phyloP scores from a whole-genome alignment of 2,329 filamentous ascomycete genomes.

The Epichloe uncinata region DNA sequence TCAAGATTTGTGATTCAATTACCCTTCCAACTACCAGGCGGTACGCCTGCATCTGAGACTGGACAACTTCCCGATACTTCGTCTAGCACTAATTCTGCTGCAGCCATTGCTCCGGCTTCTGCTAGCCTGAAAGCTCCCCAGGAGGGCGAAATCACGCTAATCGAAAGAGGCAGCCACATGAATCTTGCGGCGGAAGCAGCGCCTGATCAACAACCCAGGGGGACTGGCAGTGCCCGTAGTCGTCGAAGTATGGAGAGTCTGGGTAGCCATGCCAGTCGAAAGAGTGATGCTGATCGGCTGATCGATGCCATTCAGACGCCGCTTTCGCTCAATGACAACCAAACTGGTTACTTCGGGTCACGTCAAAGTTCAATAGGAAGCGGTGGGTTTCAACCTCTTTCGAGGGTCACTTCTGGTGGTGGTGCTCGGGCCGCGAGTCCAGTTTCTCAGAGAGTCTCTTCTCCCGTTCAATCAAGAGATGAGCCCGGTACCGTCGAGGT shows the following conservation, averaged over 20 bases:
- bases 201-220: conserved; percentile 3
- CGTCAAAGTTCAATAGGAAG: conserved; percentile 8
- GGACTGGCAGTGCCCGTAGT: conserved; percentile 11
- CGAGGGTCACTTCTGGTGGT: conserved; percentile 1
- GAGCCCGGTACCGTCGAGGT: conserved; percentile 26
- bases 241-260: conserved; percentile 26
- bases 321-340: conserved; percentile 26
- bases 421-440: conserved; percentile 9
- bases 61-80: conserved; percentile 4
- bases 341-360: conserved; percentile 18
- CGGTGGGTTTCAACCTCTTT: conserved; percentile 5
- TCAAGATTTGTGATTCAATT: conserved; percentile 72
- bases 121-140: conserved; percentile 16
- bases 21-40: conserved; percentile 51
- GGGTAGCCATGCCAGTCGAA: conserved; percentile 33
- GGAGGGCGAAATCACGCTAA: conserved; percentile 46
- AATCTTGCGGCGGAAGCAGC: conserved; percentile 9
- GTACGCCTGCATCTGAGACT: conserved; percentile 15
- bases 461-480: neutral
- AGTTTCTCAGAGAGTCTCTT: neutral
- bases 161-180: conserved; percentile 31
- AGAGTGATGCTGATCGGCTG: conserved; percentile 53
- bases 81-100: conserved; percentile 4
- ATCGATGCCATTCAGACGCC: conserved; percentile 60
- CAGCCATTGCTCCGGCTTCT: conserved; percentile 10